These are phyloP conservation scores for Fagopyrum homotropicum DNA, from an alignment of 148 eudicot genomes.

Conservation along the genomic window DNA sequence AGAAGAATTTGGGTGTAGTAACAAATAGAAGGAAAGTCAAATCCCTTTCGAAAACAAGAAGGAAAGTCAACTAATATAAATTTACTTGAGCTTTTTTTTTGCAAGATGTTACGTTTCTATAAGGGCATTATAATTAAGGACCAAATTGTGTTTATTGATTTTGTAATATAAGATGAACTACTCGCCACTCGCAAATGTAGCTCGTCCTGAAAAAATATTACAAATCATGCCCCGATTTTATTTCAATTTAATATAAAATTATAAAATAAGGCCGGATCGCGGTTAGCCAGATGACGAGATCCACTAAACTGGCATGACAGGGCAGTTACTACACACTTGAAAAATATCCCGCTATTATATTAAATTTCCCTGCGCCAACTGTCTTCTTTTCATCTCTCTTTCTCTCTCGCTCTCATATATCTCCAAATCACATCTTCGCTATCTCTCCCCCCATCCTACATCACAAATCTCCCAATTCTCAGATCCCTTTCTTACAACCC, in stretches of 20 bases:
- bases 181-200: no score
- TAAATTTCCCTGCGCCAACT: slow-evolving; percentile 13
- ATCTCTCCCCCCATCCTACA: neutral
- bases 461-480: neutral
- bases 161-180: no score
- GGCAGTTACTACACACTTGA: slow-evolving; percentile 14
- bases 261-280: neutral
- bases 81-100: no score
- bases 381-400: neutral
- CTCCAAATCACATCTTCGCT: slow-evolving; percentile 1
- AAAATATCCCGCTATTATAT: slow-evolving; percentile 14
- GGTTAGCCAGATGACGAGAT: neutral
- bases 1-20: no score
- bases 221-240: neutral
- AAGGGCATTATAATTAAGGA: no score
- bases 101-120: no score
- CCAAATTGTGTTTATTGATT: no score
- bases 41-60: no score
- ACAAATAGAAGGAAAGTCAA: no score
- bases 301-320: neutral
- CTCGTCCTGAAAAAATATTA: no score
- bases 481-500: slow-evolving; percentile 2
- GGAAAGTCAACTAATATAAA: no score
- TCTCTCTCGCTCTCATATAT: neutral
- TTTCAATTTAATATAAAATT: no score